These are phyloP conservation scores for Mycena pura DNA, from an alignment of 768 basidiomycete species.

Conservation along the genomic window DNA sequence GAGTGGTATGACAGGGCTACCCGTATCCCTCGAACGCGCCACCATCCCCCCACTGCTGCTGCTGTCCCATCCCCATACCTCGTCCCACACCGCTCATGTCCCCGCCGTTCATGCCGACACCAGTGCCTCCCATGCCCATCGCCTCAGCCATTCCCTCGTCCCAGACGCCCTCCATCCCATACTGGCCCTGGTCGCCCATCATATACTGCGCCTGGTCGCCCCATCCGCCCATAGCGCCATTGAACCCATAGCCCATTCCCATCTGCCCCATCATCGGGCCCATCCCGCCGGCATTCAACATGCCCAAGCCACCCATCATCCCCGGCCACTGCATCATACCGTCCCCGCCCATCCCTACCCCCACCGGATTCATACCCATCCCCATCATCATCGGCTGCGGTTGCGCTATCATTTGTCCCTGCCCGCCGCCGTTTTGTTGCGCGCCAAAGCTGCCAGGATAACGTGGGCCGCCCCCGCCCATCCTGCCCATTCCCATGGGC, in stretches of 20 bases:
- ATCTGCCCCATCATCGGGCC: constrained; percentile 36
- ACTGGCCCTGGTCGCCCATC: constrained; percentile 36
- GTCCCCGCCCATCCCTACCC: constrained; percentile 30
- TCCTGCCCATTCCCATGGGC: constrained; percentile 20
- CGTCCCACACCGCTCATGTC: not conserved
- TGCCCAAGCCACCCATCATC: constrained; percentile 33
- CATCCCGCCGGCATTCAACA: constrained; percentile 31
- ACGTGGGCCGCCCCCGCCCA: constrained; percentile 16
- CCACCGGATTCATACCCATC: constrained; percentile 26
- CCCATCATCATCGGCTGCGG: constrained; percentile 33
- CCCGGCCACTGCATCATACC: constrained; percentile 20
- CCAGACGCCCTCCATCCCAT: constrained; percentile 45
- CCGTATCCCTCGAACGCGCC: constrained; percentile 10
- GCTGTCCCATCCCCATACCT: constrained; percentile 18
- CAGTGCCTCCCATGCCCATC: constrained; percentile 52
- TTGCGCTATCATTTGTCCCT: constrained; percentile 19
- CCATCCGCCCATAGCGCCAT: constrained; percentile 42
- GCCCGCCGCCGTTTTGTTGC: not conserved
- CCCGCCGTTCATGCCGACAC: constrained; percentile 29
- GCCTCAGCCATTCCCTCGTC: constrained; percentile 45
- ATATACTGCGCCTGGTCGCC: constrained; percentile 34
- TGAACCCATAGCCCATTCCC: constrained; percentile 37
- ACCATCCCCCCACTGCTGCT: constrained; percentile 16
- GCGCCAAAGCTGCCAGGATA: constrained; percentile 16
- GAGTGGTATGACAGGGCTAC: too few relatives aligned